Base-by-base conservation (phyloP, 441 rosid genomes). In the Pelargonium myrrhifolium region DNA sequence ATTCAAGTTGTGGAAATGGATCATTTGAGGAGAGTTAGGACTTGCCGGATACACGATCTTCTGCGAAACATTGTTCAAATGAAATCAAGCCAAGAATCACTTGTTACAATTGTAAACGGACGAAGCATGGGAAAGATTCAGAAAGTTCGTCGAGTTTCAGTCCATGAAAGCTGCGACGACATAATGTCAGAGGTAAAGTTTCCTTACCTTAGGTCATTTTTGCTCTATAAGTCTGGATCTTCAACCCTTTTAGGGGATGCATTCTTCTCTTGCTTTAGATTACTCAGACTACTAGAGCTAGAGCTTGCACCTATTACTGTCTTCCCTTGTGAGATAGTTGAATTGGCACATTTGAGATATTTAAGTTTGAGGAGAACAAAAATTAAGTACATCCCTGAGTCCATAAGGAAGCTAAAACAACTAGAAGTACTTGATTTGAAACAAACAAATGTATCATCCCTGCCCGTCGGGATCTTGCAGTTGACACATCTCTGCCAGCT, bases 371-470 rank as follows among this genome's bases (percentile, higher is more conserved):
- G 67, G 62, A 21, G 37, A 15, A 69, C 72, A 9, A 24, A 28
- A 21, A 18, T 69, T 17, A 51, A 63, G 67, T 5, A 40, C 0
- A 21, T 69, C 10, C 67, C 72, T 0, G 5, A 43, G 5, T 63
- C 67, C 49, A 69, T 69, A 31, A 66, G 67, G 42, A 69, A 47
- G 49, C 67, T 69, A n/a, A 56, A 69, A 67, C 35, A 69, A 22
- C 17, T 69, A 6, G 67, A 69, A 39, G 64, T 59, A 1, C 47
- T 69, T 9, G 72, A 69, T 40, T 45, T 69, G 28, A 69, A 63
- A 69, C 42, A 39, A 24, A 69, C 72, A n/a, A 8, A 7, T 6
- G 62, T 69, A n/a, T 24, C 10, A 31, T 24, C 59, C 9, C 58
- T 69, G n/a, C 72, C 72, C 37, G 8, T 5, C 14, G 72, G 55